phyloP scores from a whole-genome alignment of 768 basidiomycete species.

The Mycena venus region DNA sequence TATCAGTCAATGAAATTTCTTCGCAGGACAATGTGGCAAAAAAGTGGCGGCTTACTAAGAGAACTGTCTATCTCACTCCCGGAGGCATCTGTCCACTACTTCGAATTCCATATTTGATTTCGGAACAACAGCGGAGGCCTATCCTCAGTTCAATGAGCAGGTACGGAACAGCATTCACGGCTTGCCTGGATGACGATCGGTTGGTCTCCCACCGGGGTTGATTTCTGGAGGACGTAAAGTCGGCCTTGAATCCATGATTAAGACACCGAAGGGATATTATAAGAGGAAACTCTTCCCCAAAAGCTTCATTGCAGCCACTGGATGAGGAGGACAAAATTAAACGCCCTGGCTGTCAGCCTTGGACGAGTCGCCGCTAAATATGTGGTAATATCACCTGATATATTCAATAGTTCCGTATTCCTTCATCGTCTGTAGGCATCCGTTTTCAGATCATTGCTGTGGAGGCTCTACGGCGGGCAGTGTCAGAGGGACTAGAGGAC shows the following conservation, averaged over 20 bases:
- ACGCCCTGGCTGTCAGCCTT: background rate
- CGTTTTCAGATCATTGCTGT: constrained; percentile 17
- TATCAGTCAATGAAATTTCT: background rate
- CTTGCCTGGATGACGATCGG: constrained; percentile 26
- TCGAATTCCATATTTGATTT: background rate
- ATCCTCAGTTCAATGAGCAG: background rate
- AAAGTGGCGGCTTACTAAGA: background rate
- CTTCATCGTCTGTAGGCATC: constrained; percentile 4
- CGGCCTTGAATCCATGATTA: constrained; percentile 13
- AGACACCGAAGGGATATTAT: background rate
- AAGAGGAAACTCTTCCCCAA: background rate
- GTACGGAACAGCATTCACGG: background rate
- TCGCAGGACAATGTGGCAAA: background rate
- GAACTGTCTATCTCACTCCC: constrained; percentile 9
- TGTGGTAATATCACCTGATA: background rate
- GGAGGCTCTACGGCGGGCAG: constrained; percentile 4
- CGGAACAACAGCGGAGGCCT: constrained; percentile 20
- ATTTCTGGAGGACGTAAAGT: constrained; percentile 14
- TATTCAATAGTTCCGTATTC: constrained; percentile 9
- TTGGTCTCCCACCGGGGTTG: constrained; percentile 10
- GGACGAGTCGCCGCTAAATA: background rate
- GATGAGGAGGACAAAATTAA: background rate
- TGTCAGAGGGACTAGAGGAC: constrained; percentile 15
- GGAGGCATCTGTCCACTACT: background rate
- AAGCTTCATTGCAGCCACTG: constrained; percentile 19